Evolutionary conservation across 805 yeast species (phyloP).

Genomic region (Yamadazyma sp.): DNA sequence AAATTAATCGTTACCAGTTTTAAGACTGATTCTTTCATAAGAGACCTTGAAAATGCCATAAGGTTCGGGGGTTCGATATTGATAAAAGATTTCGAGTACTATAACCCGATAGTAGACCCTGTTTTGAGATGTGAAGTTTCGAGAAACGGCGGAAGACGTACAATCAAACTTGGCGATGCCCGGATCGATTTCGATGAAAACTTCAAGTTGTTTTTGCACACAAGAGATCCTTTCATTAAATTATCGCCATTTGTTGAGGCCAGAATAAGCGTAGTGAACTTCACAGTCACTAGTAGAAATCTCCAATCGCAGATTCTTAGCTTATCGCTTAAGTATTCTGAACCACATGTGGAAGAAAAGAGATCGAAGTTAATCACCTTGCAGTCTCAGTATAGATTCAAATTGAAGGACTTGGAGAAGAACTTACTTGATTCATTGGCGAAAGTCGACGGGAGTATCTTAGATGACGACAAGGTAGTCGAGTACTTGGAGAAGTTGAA

Average conservation of each 20-base stretch:
- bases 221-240: conserved; percentile 52
- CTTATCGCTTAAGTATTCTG: conserved; percentile 49
- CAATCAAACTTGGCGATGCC: conserved; percentile 60
- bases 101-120: conserved; percentile 70
- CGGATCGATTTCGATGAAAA: conserved; percentile 66
- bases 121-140: conserved; percentile 61
- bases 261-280: conserved; percentile 65
- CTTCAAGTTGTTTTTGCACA: conserved; percentile 59
- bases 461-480: conserved; percentile 65
- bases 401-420: conserved; percentile 56
- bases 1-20: conserved; percentile 64
- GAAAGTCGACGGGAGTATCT: conserved; percentile 55
- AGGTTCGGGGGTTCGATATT: conserved; percentile 79
- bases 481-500: conserved; percentile 65
- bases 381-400: conserved; percentile 58
- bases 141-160: conserved; percentile 65
- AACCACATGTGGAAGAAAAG: conserved; percentile 66
- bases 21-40: conserved; percentile 61
- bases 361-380: conserved; percentile 53
- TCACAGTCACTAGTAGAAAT: conserved; percentile 66
- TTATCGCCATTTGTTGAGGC: conserved; percentile 59
- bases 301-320: conserved; percentile 64
- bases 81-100: conserved; percentile 76
- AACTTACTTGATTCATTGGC: conserved; percentile 58
- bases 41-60: conserved; percentile 74